Base-by-base conservation (phyloP, 176 grass and related monocot species). In the Puya raimondii region DNA sequence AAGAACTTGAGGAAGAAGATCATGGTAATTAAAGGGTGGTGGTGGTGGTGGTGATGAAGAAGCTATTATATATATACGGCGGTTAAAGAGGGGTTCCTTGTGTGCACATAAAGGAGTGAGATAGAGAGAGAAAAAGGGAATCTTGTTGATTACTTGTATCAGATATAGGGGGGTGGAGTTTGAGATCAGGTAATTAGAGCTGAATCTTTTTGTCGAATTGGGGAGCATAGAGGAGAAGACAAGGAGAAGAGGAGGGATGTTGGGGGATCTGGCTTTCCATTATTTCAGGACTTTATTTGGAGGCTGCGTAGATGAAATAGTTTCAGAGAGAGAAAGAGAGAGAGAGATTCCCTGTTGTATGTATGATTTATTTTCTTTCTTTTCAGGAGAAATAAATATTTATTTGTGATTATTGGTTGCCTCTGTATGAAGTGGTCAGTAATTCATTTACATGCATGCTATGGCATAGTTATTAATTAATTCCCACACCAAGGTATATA, bases 1-100 rank as follows among this genome's bases (percentile, higher is more conserved):
- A 57, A 57, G 70, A 73, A 47, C 21, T 8, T 14, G 26, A 73
- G 4, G 26, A 33, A 72, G 33, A 42, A 7, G 33, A 42, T 3
- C 3, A 29, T 42, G 33, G 33, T 42, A 5, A 42, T 42, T 42
- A 5, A 42, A 7, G 33, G n/a, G n/a, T n/a, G n/a, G n/a, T n/a
- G n/a, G n/a, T n/a, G n/a, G 33, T 6, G 53, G 77, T 15, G 48
- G 77, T 73, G 69, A 50, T 68, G 77, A 48, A 80, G 50, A 56
- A 78, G 65, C 66, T 16, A 59, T 48, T 12, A 70, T 22, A 64
- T 12, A 70, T 22, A 64, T 49, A 70, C 50, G 53, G 16, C 65
- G 50, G 68, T 21, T 53, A 64, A 54, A 72, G 57, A 79, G 56
- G 68, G 23, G 27, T 9, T 67, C 15, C 49, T 68, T 67, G n/a